These are phyloP conservation scores for Apodospora peruviana DNA, from an alignment of 495 filamentous ascomycete species.

Conservation along the genomic window DNA sequence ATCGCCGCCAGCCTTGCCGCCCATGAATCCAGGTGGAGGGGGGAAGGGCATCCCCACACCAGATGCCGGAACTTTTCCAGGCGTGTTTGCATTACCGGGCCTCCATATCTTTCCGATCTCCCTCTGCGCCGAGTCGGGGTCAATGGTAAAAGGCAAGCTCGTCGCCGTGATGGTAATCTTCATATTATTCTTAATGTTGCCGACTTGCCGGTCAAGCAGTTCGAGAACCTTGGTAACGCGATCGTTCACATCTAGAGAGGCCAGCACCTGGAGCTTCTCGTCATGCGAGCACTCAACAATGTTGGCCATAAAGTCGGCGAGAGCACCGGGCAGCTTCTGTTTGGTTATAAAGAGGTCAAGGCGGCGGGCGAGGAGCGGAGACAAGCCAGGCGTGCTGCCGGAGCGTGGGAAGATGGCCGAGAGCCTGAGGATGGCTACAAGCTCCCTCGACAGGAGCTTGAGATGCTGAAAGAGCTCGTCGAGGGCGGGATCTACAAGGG, in stretches of 20 bases:
- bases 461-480: constrained; percentile 70
- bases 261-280: constrained; percentile 80
- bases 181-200: constrained; percentile 72
- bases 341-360: constrained; percentile 78
- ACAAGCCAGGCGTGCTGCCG: constrained; percentile 54
- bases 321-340: constrained; percentile 76
- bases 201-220: constrained; percentile 71
- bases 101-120: constrained; percentile 32
- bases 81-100: constrained; percentile 18
- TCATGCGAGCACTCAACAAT: constrained; percentile 78
- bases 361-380: constrained; percentile 75
- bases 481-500: constrained; percentile 23
- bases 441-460: constrained; percentile 75
- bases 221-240: constrained; percentile 74
- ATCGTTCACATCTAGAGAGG: constrained; percentile 68
- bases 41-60: constrained; percentile 38
- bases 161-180: constrained; percentile 68
- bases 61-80: constrained; percentile 15
- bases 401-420: constrained; percentile 66
- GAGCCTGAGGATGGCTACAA: constrained; percentile 71
- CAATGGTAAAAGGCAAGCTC: constrained; percentile 46
- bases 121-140: constrained; percentile 41
- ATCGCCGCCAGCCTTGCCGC: constrained; percentile 18
- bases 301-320: constrained; percentile 97
- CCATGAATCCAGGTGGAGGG: constrained; percentile 34